A percentile compares a stretch with the other conserved stretches of the same genome.
phyloP scores from a whole-genome alignment of 2,329 filamentous ascomycete species.

The Aspergillus ruber region DNA sequence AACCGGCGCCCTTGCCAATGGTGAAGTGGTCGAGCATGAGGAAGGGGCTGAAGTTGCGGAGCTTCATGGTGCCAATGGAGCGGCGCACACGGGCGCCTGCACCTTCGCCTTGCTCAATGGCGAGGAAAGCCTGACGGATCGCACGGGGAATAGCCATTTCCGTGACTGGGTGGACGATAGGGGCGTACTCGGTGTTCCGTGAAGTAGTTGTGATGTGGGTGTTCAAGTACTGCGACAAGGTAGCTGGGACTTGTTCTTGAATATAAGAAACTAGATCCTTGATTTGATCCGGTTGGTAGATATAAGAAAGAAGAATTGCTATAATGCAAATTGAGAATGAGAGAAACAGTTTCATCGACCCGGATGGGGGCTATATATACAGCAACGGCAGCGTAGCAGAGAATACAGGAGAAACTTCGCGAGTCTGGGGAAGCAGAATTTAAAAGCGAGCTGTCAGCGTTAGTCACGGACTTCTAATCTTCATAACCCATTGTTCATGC shows the following conservation, averaged over 20 bases:
- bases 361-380: constrained; percentile 25
- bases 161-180: constrained; percentile 26
- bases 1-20: constrained; percentile 72
- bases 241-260: constrained; percentile 11
- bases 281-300: constrained; percentile 11
- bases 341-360: constrained; percentile 30
- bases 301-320: constrained; percentile 25
- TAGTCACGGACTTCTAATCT: constrained; percentile 17
- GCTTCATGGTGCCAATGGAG: constrained; percentile 74
- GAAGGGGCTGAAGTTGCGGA: constrained; percentile 86
- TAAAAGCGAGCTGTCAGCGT: constrained; percentile 13
- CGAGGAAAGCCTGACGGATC: constrained; percentile 77
- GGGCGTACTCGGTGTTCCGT: constrained; percentile 2
- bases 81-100: constrained; percentile 80
- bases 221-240: constrained; percentile 12
- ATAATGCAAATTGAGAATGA: constrained; percentile 33
- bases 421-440: constrained; percentile 2
- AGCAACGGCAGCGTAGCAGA: constrained; percentile 1
- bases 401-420: constrained; percentile 19
- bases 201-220: constrained; percentile 4
- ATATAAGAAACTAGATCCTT: constrained; percentile 14
- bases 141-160: constrained; percentile 65
- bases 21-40: constrained; percentile 94
- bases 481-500: constrained; percentile 13
- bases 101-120: constrained; percentile 79